phyloP scores from a whole-genome alignment of 805 yeast species.

The Deakozyma indianensis region DNA sequence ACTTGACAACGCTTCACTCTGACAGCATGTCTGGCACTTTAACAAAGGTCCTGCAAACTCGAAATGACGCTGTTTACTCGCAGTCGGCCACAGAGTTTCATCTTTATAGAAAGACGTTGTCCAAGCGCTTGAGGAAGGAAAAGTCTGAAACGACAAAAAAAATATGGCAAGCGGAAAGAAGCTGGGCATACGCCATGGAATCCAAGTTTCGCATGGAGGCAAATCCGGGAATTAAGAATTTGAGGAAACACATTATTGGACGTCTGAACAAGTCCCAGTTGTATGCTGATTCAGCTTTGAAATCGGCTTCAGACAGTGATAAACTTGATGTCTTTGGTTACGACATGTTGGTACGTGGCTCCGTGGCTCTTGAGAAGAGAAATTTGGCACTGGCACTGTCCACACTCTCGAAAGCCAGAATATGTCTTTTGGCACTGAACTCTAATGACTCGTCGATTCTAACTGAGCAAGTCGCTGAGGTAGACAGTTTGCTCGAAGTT shows the following conservation, averaged over 20 bases:
- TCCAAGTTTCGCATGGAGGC: constrained; percentile 40
- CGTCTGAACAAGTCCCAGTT: constrained; percentile 53
- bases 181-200: constrained; percentile 55
- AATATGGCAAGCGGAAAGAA: constrained; percentile 66
- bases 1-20: no score
- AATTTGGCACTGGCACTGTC: constrained; percentile 41
- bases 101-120: background rate
- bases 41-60: background rate
- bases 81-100: background rate
- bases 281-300: constrained; percentile 23
- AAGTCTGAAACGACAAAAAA: background rate
- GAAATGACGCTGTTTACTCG: background rate
- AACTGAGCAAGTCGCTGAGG: constrained; percentile 20
- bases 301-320: constrained; percentile 6
- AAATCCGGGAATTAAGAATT: constrained; percentile 21
- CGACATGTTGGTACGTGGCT: constrained; percentile 37
- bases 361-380: constrained; percentile 34
- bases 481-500: constrained; percentile 54
- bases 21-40: background rate
- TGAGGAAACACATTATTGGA: constrained; percentile 40
- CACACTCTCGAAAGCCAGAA: constrained; percentile 45
- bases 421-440: constrained; percentile 41
- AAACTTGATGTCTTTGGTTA: constrained; percentile 14
- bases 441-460: constrained; percentile 4
- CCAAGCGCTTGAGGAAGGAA: background rate